Evolutionary conservation across 2,329 filamentous ascomycete genomes (phyloP).

Genomic region (Pezicula neosporulosa): DNA sequence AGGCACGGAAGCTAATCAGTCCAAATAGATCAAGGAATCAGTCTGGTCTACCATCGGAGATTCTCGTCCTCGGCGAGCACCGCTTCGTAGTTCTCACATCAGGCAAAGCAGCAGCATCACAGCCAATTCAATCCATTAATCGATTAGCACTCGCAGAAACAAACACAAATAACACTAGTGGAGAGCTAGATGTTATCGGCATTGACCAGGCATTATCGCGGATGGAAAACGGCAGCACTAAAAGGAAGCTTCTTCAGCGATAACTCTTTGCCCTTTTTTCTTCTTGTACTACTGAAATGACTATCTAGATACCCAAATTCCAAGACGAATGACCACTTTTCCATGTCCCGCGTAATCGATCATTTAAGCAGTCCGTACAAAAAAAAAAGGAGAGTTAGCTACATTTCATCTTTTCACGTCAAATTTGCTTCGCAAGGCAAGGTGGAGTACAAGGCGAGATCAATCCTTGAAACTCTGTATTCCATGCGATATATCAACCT

Average conservation of each 20-base stretch:
- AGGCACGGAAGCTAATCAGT: no score
- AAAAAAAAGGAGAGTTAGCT: not conserved
- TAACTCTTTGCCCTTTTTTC: not conserved
- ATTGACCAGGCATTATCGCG: conserved; percentile 57
- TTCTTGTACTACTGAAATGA: not conserved
- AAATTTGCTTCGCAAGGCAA: conserved; percentile 54
- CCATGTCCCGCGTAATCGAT: not conserved
- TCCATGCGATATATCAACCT: conserved; percentile 63
- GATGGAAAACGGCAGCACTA: conserved; percentile 38
- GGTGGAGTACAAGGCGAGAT: conserved; percentile 75
- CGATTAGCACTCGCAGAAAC: conserved; percentile 19
- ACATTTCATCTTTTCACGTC: conserved; percentile 3
- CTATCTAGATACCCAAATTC: not conserved
- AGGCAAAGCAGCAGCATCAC: conserved; percentile 7
- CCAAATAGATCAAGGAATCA: conserved; percentile 4
- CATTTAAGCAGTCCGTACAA: not conserved
- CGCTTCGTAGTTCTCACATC: conserved; percentile 22
- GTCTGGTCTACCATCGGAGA: conserved; percentile 18
- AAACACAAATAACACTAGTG: conserved; percentile 9
- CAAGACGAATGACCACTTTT: not conserved
- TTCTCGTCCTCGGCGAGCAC: conserved; percentile 28
- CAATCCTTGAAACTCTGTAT: conserved; percentile 73
- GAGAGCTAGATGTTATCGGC: conserved; percentile 57
- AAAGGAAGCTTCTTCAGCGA: conserved; percentile 15
- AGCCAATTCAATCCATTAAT: conserved; percentile 3